Conservation (phyloP, 140 eudicot genomes). For the Cichorium intybus region DNA sequence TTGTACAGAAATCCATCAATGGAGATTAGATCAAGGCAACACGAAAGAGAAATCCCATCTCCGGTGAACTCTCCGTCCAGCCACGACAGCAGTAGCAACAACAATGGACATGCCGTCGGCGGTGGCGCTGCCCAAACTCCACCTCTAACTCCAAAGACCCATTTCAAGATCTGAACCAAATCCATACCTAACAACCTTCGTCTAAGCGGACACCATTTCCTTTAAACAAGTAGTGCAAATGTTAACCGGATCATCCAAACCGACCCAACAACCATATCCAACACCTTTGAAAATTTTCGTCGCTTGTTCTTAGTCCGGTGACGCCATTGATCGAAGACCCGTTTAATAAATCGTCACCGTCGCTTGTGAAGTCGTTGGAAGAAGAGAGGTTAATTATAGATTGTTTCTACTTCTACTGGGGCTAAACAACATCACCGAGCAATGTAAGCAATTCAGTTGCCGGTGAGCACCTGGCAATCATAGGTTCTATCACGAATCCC, state of each 20-base stretch:
- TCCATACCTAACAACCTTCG: conserved; percentile 16
- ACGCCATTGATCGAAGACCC: too few species aligned
- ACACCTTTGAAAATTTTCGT: too few species aligned
- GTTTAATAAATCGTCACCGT: too few species aligned
- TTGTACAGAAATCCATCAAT: conserved; percentile 26
- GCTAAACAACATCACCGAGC: too few species aligned
- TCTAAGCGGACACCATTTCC: conserved; percentile 13
- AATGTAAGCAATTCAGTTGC: too few species aligned
- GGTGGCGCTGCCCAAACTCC: conserved; percentile 22
- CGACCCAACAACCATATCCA: too few species aligned
- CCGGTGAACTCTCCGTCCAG: conserved; percentile 33
- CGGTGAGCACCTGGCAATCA: too few species aligned
- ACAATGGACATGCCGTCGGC: conserved; percentile 6
- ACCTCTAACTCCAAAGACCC: conserved; percentile 18
- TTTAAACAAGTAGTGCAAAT: conserved; percentile 20
- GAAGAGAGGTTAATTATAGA: too few species aligned
- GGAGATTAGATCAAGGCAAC: conserved; percentile 28
- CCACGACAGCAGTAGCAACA: conserved; percentile 35
- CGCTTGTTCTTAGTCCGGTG: too few species aligned
- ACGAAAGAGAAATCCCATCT: conserved; percentile 29
- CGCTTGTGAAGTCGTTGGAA: too few species aligned
- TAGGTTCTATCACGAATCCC: too few species aligned
- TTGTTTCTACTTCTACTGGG: too few species aligned
- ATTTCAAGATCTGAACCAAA: conserved; percentile 15
- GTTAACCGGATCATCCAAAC: conserved; percentile 16